Evolutionary conservation across 2,329 filamentous ascomycete species (phyloP).

Genomic region (Penicillium capsulatum): DNA sequence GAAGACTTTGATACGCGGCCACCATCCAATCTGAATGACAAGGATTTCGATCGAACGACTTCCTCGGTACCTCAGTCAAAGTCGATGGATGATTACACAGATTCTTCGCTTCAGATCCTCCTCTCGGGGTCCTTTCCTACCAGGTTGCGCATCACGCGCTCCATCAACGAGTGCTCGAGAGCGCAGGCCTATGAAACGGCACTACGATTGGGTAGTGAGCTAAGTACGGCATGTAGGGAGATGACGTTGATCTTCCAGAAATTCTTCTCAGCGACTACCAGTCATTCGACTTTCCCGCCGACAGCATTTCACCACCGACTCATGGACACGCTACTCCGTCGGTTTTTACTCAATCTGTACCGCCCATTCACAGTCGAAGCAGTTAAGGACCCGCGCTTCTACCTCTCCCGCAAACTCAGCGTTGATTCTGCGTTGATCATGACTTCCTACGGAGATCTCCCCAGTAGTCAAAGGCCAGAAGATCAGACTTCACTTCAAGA

Average conservation of each 20-base stretch:
- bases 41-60: conserved; percentile 12
- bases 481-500: conserved; percentile 9
- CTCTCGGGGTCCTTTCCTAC: conserved; percentile 11
- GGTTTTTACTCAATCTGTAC: conserved; percentile 15
- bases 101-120: conserved; percentile 15
- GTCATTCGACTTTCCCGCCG: conserved; percentile 1
- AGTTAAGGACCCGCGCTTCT: conserved; percentile 14
- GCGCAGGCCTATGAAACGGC: conserved; percentile 14
- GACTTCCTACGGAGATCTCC: conserved; percentile 10
- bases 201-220: conserved; percentile 12
- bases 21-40: conserved; percentile 19
- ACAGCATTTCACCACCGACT: conserved; percentile 14
- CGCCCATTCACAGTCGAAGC: conserved; percentile 18
- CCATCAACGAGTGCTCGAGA: conserved; percentile 12
- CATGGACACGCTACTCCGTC: conserved; percentile 13
- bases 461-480: background rate
- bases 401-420: conserved; percentile 18
- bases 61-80: conserved; percentile 4
- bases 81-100: conserved; percentile 7
- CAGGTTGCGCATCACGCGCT: conserved; percentile 10
- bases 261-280: conserved; percentile 1
- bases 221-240: conserved; percentile 14
- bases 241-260: conserved; percentile 5
- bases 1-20: conserved; percentile 17
- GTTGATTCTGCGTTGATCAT: conserved; percentile 13